Base-by-base conservation (phyloP, 306 rosid species). In the Abrus precatorius region DNA sequence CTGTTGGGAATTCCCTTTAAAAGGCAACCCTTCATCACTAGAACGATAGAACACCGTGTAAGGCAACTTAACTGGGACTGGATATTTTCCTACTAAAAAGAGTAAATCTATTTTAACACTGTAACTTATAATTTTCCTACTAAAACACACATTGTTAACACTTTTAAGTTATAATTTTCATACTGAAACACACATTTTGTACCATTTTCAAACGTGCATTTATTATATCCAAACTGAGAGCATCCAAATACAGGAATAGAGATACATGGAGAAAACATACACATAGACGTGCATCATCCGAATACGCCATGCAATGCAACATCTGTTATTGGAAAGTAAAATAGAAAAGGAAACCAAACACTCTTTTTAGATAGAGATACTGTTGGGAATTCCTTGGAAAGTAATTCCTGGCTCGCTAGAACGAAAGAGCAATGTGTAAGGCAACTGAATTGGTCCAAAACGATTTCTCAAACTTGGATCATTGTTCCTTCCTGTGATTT, bases 351-450 rank as follows among this genome's bases (percentile, higher is more conserved):
- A 34, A 49, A 5, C 12, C 32, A 13, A 10, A 20, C 32, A 11
- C 49, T 59, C 5, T 13, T 33, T 80, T 66, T 20, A 84, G 32
- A 84, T 80, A 12, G 94, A 91, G 74, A 93, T 84, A 27, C 97
- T 93, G 27, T 91, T 91, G 11, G 97, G 98, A 80, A 93, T 87
- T 32, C 97, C 97, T 74, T 87, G 86, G 28, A 86, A 83, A 6
- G 94, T 91, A 1, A 93, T 79, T 49, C 98, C 94, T 7, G 72
- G 86, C 9, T 80, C 74, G 44, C 98, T 90, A 0, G 86, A 34
- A 60, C 94, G 98, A 77, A 84, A 66, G 10, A 93, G 88, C 67
- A 91, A 54, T 9, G 98, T 91, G 75, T 93, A 93, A 0, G 93
- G 97, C 81, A 91, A 56, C 13, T 88, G 74, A 2, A 74, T 90